Evolutionary conservation across 306 rosid species (phyloP), one percentile per base, ranked within the genome.

Genomic region (Hippophae rhamnoides): DNA sequence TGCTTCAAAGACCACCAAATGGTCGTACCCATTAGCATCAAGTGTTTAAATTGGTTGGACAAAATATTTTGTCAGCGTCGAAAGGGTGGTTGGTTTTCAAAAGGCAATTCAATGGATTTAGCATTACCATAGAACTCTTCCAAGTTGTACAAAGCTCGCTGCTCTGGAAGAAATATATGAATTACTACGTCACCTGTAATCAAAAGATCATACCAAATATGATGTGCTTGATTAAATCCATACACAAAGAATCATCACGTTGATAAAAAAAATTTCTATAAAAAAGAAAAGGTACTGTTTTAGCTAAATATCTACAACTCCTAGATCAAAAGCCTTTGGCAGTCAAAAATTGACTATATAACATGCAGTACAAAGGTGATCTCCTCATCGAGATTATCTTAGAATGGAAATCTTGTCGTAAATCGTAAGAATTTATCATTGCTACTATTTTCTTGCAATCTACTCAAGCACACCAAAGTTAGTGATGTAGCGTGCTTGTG

Each of bases 41-140:
- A 11, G 52, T 63, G 31, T 42, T 48, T 61, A 27, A 5, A 23
- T 6, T 65, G 10, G n/a, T 14, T 0, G 7, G 43, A 11, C 52
- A 68, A 50, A 2, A 18, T 7, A 38, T 57, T 23, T 68, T 41
- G 45, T 84, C 79, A 77, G 61, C 76, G 58, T 58, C 69, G 84
- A 76, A 78, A 77, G 10, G 92, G 95, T 13, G 86, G 86, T 69
- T 81, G 83, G 54, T 81, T 83, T 76, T 90, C 96, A 1, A 83
- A 87, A 63, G 95, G 95, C 47, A 90, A 80, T 68, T 87, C 92
- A 60, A 90, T 72, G 1, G 62, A 69, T 10, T 89, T 79, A n/a
- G 98, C 98, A 40, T 87, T 87, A 9, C 63, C 95, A 41, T 87
- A 92, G 62, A 92, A 92, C 67, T 92, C 98, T 72, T 92, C 98